Evolutionary conservation across 2,329 filamentous ascomycete species (phyloP).

Genomic region (Colletotrichum gigasporum): DNA sequence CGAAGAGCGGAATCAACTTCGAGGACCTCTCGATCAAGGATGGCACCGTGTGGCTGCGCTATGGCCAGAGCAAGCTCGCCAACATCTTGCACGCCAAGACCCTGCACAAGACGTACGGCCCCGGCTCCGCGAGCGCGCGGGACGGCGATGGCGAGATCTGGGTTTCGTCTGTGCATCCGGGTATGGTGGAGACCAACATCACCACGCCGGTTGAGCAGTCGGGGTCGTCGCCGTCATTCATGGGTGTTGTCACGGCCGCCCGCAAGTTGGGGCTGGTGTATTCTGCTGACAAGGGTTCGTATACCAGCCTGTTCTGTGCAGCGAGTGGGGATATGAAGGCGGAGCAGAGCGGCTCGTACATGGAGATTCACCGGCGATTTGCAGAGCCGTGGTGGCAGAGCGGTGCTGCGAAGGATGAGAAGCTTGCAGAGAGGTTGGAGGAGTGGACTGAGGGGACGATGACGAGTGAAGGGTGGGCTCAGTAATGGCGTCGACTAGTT

Average conservation of each 20-base stretch:
- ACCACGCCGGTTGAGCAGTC: background rate
- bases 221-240: background rate
- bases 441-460: conserved; percentile 44
- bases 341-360: conserved; percentile 47
- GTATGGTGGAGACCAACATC: conserved; percentile 1
- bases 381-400: conserved; percentile 45
- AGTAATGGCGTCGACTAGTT: conserved; percentile 22
- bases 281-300: conserved; percentile 45
- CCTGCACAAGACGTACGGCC: conserved; percentile 47
- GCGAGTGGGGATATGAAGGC: conserved; percentile 47
- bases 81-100: conserved; percentile 54
- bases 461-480: conserved; percentile 41
- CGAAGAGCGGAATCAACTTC: conserved; percentile 34
- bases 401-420: conserved; percentile 41
- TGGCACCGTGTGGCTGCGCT: conserved; percentile 39
- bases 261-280: conserved; percentile 35
- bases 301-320: conserved; percentile 46
- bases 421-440: conserved; percentile 44
- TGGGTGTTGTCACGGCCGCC: background rate
- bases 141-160: background rate
- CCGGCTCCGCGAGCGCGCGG: background rate
- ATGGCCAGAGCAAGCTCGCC: conserved; percentile 58
- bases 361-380: conserved; percentile 40
- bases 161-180: conserved; percentile 5
- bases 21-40: conserved; percentile 28